These are phyloP conservation scores for Blastobotrys raffinosifermentans DNA, from an alignment of 1,139 yeast genomes.

Conservation along the genomic window DNA sequence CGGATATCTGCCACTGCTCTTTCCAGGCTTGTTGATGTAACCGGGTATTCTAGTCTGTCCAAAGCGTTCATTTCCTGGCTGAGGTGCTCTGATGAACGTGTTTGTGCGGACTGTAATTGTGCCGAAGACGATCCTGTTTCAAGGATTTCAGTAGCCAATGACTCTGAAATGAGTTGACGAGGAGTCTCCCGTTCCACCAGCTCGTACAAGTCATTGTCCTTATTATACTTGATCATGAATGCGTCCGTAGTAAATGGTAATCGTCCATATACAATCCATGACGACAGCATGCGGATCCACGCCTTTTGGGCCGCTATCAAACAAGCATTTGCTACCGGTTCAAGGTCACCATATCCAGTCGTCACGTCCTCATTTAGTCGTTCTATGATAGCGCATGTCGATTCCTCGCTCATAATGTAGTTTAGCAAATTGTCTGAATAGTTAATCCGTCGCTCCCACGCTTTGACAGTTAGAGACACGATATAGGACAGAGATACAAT, in stretches of 20 bases:
- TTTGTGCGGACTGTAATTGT: constrained; percentile 9
- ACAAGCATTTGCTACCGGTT: constrained; percentile 15
- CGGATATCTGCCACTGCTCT: constrained; percentile 15
- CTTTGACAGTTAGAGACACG: constrained; percentile 16
- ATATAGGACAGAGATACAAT: constrained; percentile 20
- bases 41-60: constrained; percentile 14
- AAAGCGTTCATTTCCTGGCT: constrained; percentile 11
- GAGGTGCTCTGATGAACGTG: constrained; percentile 1
- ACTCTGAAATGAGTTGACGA: constrained; percentile 10
- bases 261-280: constrained; percentile 28
- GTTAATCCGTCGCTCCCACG: constrained; percentile 21
- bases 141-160: constrained; percentile 17
- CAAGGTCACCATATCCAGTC: constrained; percentile 22
- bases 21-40: constrained; percentile 15
- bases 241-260: constrained; percentile 14
- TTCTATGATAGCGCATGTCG: constrained; percentile 12
- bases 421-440: constrained; percentile 17
- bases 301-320: constrained; percentile 20
- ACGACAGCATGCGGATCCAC: constrained; percentile 23
- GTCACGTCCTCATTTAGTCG: constrained; percentile 14
- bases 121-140: constrained; percentile 18
- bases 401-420: constrained; percentile 7
- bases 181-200: constrained; percentile 14
- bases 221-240: constrained; percentile 15
- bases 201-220: constrained; percentile 5